phyloP scores from a whole-genome alignment of 345 rosid genomes.

The Laguncularia racemosa region DNA sequence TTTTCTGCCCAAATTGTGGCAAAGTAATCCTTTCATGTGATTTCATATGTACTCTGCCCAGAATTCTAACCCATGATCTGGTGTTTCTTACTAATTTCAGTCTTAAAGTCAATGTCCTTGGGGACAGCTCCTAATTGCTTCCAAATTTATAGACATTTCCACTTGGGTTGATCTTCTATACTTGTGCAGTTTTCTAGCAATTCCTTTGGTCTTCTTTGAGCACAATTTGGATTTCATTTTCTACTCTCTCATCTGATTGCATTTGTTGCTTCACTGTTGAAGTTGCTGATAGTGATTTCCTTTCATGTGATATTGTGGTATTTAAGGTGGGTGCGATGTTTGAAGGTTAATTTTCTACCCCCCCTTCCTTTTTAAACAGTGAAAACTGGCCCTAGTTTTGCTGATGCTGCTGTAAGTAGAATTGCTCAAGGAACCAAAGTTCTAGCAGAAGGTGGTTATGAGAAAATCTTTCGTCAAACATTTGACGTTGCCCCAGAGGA shows the following conservation, averaged over 20 bases:
- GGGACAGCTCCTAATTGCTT: too few species aligned
- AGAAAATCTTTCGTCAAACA: conserved; percentile 66
- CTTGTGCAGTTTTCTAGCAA: too few species aligned
- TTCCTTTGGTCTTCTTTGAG: neutral
- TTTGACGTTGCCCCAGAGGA: conserved; percentile 81
- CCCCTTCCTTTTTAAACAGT: conserved; percentile 31
- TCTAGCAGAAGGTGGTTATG: conserved; percentile 95
- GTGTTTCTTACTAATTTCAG: too few species aligned
- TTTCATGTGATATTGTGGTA: neutral
- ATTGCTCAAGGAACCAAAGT: conserved; percentile 90
- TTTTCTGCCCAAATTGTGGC: too few species aligned
- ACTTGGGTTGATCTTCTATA: too few species aligned
- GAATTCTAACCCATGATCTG: too few species aligned
- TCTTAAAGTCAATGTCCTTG: too few species aligned
- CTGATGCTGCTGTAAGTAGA: conserved; percentile 87
- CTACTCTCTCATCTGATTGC: neutral
- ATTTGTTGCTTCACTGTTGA: neutral
- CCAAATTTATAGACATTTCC: too few species aligned
- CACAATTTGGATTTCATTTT: neutral
- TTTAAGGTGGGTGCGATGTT: neutral
- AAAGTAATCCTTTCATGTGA: too few species aligned
- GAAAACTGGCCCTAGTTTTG: conserved; percentile 88
- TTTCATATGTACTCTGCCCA: too few species aligned
- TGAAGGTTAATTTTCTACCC: neutral
- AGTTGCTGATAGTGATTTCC: neutral